Base-by-base conservation (phyloP, 495 filamentous ascomycete species). In the Penicillium alfredii region DNA sequence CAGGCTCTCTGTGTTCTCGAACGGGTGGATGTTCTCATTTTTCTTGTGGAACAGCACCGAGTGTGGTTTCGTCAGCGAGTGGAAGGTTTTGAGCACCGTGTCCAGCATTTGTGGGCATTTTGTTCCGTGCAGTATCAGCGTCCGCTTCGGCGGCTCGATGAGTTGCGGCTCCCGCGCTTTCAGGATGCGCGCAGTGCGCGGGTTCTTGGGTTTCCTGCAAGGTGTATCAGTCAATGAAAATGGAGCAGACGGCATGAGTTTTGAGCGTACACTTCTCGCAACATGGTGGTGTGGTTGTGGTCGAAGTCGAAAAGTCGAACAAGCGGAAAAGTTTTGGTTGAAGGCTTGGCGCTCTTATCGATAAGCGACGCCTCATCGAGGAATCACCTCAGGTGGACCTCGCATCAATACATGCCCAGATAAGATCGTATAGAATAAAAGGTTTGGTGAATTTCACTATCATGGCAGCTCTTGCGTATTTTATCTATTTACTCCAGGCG, bases 41-140 rank as follows among this genome's bases (percentile, higher is more conserved):
- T 94, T 95, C 72, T 96, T 97, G 61, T 75, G 83, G 71, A 98
- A 94, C 36, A 87, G 86, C 57, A 88, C 74, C 13, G 80, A 77
- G 44, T 86, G 61, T 5, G 86, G 86, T 40, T 82, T 77, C 41
- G 88, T 84, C 51, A 97, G 67, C 15, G 82, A 74, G 60, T 88
- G 73, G 24, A 98, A 76, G 49, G 94, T 88, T 38, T 76, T 80
- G 36, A 94, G 65, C 25, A 86, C 81, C 45, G 84, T 80, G 61
- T 93, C 80, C 43, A 85, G 68, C 20, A 88, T 63, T 42, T 85
- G 73, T 9, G 82, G 87, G 53, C 82, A 86, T 57, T 78, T 82
- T 28, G 83, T 85, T 45, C 86, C 86, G 42, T 84, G 82, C 45
- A 98, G 77, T 53, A 97, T 78, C 23, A 98, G 79, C 30, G 84